Percentiles rank a stretch among this genome's conserved stretches.
These are phyloP conservation scores for Plasmodium reichenowi DNA, from an alignment of 169 alveolate species.

Conservation along the genomic window DNA sequence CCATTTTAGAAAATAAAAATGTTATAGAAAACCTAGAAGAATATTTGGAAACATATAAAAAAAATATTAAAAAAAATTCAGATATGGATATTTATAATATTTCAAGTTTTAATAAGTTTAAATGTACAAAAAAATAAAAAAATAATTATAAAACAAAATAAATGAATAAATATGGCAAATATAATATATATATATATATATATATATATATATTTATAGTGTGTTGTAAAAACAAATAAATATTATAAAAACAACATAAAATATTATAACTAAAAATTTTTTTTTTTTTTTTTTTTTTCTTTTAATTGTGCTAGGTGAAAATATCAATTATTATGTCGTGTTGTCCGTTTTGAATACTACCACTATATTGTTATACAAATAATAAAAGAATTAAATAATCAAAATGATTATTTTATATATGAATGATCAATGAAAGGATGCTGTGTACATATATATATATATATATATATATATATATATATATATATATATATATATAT, in stretches of 20 bases:
- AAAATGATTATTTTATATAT: neutral
- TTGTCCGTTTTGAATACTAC: constrained; percentile 67
- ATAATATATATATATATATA: too few species aligned
- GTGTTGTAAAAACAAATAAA: too few species aligned
- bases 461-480: neutral
- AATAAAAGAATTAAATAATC: constrained; percentile 8
- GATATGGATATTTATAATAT: constrained; percentile 24
- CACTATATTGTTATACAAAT: constrained; percentile 59
- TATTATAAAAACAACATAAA: too few species aligned
- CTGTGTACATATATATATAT: too few species aligned
- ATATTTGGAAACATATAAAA: constrained; percentile 67
- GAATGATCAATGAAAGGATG: too few species aligned
- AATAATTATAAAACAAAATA: constrained; percentile 1
- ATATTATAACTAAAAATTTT: neutral
- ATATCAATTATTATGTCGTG: constrained; percentile 62
- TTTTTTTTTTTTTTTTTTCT: neutral
- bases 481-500: too few species aligned
- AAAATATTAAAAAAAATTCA: constrained; percentile 43
- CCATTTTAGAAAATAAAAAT: constrained; percentile 28
- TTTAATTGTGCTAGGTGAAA: constrained; percentile 25
- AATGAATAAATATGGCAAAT: constrained; percentile 9
- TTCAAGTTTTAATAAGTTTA: constrained; percentile 45
- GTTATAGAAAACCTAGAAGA: constrained; percentile 70
- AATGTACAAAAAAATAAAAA: constrained; percentile 20
- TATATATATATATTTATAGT: neutral